A percentile compares a stretch with the other conserved stretches of the same genome.
Evolutionary conservation across 345 rosid genomes (phyloP).

Genomic region (Rhodamnia rubescens): DNA sequence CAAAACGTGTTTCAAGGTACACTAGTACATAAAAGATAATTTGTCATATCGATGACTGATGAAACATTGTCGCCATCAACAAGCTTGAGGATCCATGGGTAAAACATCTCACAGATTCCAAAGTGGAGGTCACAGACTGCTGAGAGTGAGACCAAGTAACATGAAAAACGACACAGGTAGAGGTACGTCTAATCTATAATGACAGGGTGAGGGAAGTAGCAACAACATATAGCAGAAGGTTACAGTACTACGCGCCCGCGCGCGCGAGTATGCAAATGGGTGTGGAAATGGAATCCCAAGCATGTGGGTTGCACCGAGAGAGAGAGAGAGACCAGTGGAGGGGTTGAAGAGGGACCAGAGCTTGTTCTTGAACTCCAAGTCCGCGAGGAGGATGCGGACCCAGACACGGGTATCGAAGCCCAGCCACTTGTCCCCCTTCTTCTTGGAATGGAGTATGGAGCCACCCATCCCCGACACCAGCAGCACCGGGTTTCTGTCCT

Average conservation of each 20-base stretch:
- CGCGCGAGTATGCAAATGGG: background rate
- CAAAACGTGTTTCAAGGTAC: background rate
- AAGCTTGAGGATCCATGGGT: background rate
- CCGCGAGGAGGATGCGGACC: constrained; percentile 76
- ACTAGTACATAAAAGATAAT: background rate
- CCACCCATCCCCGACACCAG: constrained; percentile 81
- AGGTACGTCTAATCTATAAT: background rate
- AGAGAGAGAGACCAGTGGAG: constrained; percentile 36
- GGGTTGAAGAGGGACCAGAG: constrained; percentile 81
- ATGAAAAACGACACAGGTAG: background rate
- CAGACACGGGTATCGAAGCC: constrained; percentile 62
- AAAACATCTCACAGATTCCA: background rate
- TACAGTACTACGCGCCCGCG: background rate
- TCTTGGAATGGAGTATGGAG: constrained; percentile 57
- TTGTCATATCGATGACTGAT: background rate
- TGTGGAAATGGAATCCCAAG: background rate
- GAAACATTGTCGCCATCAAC: background rate
- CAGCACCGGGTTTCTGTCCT: constrained; percentile 52
- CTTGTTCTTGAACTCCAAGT: constrained; percentile 61
- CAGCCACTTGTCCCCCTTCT: constrained; percentile 17
- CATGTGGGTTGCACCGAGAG: background rate
- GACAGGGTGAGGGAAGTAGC: background rate
- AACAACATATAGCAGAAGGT: background rate
- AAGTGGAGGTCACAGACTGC: background rate
- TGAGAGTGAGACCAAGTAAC: background rate